Percentiles rank a stretch among this genome's conserved stretches.
These are phyloP conservation scores for Chrysanthemum makinoi DNA, from an alignment of 129 eudicot genomes.

Conservation along the genomic window DNA sequence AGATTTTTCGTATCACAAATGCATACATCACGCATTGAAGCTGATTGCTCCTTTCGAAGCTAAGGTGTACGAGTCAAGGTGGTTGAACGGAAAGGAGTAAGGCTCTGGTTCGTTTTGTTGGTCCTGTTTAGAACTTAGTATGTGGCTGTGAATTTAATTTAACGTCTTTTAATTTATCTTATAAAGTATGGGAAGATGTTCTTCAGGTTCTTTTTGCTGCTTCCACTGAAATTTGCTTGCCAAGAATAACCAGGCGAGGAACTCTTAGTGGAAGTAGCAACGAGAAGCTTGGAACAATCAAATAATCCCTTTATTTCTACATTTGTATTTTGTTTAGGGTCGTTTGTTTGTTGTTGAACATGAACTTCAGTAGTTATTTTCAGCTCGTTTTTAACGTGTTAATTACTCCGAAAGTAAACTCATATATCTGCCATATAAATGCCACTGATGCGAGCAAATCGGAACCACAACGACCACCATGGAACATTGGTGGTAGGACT, in stretches of 20 bases:
- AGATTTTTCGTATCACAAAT: slow-evolving; percentile 84
- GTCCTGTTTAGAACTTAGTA: background rate
- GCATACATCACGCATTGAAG: slow-evolving; percentile 63
- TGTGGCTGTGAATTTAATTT: slow-evolving; percentile 7
- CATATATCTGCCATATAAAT: background rate
- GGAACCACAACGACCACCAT: background rate
- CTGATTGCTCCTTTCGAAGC: slow-evolving; percentile 46
- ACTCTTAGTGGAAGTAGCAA: slow-evolving; percentile 96
- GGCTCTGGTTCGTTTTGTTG: background rate
- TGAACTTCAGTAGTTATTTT: background rate
- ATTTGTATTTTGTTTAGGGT: slow-evolving; percentile 21
- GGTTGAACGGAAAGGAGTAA: slow-evolving; percentile 32
- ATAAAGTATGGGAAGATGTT: slow-evolving; percentile 33
- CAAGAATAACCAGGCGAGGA: slow-evolving; percentile 37
- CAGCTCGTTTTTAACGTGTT: background rate
- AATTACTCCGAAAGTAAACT: background rate
- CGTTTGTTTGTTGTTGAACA: background rate
- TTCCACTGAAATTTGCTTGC: slow-evolving; percentile 91
- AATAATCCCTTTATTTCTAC: slow-evolving; percentile 32
- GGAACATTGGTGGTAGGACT: too few species aligned
- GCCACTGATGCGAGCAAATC: background rate
- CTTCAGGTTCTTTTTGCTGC: slow-evolving; percentile 99
- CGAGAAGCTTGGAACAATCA: slow-evolving; percentile 81
- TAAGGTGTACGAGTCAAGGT: slow-evolving; percentile 35
- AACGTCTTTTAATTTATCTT: background rate